Evolutionary conservation across 441 rosid species (phyloP), one percentile per base, ranked within the genome.

Genomic region (Gossypium gossypioides): DNA sequence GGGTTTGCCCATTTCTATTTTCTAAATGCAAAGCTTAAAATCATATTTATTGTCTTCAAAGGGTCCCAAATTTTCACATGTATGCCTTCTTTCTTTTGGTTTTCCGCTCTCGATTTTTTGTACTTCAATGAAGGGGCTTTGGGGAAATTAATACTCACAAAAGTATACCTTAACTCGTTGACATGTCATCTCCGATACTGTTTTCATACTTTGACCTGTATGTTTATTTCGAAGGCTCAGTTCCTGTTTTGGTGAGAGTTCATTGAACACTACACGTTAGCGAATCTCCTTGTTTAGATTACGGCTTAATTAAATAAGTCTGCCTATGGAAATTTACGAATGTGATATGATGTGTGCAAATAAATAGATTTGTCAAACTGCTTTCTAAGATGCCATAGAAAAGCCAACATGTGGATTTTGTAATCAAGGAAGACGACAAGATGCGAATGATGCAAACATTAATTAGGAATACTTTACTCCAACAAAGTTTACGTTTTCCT

Each of bases 351-450:
- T 44, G 58, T 59, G 22, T 5, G 3, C 13, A 32, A 7, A 46
- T 34, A 19, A 61, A 61, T 19, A 61, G 48, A 37, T 32, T 62
- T 62, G 68, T 62, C 51, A 37, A 62, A 62, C 50, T 37, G 16
- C 15, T 62, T 62, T 37, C 50, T 18, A 37, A 37, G 50, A 22
- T 34, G 67, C n/a, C 24, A 34, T 9, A 16, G 40, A 21, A 61
- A 21, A 68, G 5, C 25, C 12, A 21, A 62, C 80, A 73, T 56
- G 77, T 73, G 74, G 77, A 67, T 63, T 77, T 70, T 73, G 72
- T 55, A 55, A 42, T 3, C 2, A 7, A 15, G 71, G 64, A 72
- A 77, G 25, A 63, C 6, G 74, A 73, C 74, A 77, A 13, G 27
- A 68, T 68, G 71, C 62, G 32, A 6, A 32, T 32, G 40, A 32